Conservation (phyloP, 2,329 filamentous ascomycete species). For the Colletotrichum abscissum region DNA sequence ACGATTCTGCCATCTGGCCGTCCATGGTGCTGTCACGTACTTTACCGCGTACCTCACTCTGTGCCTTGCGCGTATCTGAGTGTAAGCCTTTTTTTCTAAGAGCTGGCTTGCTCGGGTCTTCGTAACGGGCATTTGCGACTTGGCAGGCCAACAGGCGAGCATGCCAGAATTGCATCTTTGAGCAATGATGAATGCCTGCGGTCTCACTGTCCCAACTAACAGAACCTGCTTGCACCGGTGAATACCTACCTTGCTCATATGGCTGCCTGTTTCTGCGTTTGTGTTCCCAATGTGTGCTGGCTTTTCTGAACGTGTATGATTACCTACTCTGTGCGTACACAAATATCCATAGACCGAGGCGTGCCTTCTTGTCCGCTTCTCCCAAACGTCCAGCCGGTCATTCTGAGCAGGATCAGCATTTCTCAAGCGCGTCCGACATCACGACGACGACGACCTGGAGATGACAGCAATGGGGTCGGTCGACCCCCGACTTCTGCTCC, state of each 20-base stretch:
- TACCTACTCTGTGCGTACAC: not conserved
- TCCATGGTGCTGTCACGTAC: not conserved
- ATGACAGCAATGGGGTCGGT: not conserved
- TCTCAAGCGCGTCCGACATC: constrained; percentile 4
- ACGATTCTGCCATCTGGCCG: constrained; percentile 13
- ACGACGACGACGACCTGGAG: not conserved
- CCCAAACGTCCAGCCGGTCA: not conserved
- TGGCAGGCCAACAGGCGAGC: constrained; percentile 33
- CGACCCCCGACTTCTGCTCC: not conserved
- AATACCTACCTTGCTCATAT: not conserved
- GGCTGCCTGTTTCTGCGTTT: not conserved
- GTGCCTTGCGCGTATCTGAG: not conserved
- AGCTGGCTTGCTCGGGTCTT: constrained; percentile 28
- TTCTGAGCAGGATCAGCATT: not conserved
- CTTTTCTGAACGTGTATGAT: not conserved
- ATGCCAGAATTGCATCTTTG: constrained; percentile 13
- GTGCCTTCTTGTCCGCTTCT: constrained; percentile 12
- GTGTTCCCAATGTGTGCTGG: not conserved
- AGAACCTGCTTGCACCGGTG: not conserved
- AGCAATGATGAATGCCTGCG: not conserved
- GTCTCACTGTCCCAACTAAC: not conserved
- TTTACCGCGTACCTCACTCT: not conserved
- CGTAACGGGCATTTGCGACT: constrained; percentile 26
- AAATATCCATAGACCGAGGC: constrained; percentile 2
- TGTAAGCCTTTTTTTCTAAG: constrained; percentile 21